phyloP scores from a whole-genome alignment of 495 filamentous ascomycete species.

The Poronia punctata region DNA sequence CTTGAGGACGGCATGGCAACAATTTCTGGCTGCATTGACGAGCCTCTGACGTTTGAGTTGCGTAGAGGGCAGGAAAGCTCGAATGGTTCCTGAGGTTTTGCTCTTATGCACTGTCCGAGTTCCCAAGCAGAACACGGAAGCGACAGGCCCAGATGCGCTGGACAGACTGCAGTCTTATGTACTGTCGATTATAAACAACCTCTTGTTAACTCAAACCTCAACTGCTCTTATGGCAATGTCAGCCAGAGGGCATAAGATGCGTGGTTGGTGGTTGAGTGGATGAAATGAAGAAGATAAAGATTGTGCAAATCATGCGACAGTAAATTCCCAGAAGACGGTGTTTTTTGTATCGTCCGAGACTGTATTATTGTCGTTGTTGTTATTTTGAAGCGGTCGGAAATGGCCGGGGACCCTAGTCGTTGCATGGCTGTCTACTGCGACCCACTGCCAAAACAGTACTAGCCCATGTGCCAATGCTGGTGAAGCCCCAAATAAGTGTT shows the following conservation, averaged over 20 bases:
- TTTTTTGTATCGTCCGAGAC: conserved; percentile 28
- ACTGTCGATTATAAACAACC: background rate
- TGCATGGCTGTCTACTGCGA: conserved; percentile 15
- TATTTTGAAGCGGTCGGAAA: conserved; percentile 23
- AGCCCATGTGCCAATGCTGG: conserved; percentile 12
- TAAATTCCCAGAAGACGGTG: conserved; percentile 18
- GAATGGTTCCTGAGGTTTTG: no score
- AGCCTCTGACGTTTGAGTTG: background rate
- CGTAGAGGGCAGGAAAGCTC: background rate
- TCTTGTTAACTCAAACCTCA: no score
- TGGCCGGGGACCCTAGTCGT: background rate
- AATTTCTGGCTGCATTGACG: conserved; percentile 5
- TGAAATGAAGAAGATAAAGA: conserved; percentile 2
- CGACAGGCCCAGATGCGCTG: no score
- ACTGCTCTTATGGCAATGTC: no score
- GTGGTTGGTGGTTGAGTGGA: background rate
- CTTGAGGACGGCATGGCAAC: conserved; percentile 38
- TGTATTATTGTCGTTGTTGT: conserved; percentile 30
- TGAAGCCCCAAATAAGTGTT: conserved; percentile 15
- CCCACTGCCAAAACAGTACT: conserved; percentile 14
- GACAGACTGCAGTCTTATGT: no score
- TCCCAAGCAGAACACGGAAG: no score
- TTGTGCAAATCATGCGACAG: conserved; percentile 6
- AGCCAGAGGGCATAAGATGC: background rate
- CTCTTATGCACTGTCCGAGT: no score